Base-by-base conservation (phyloP, 1,284 basidiomycete species). In the Papiliotrema flavescens region DNA sequence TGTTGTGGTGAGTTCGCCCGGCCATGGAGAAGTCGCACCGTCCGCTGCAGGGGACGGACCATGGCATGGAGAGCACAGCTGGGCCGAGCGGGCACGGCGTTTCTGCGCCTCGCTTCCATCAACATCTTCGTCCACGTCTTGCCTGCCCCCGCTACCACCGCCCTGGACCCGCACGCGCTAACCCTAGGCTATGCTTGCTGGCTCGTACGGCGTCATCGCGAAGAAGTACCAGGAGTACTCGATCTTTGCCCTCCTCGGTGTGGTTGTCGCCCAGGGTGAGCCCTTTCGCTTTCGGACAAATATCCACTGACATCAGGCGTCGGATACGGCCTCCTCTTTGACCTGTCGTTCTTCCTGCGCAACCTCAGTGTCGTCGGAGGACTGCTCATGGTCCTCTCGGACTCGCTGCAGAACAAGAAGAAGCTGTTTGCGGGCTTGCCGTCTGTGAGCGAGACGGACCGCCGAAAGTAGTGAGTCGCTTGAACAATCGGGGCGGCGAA, bases 281-380 rank as follows among this genome's bases (percentile, higher is more conserved):
- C 51, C 32, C 28, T 5, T 11, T 5, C 6, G 28, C 28, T 32
- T 11, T 32, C 28, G 28, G 5, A 17, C 20, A 23, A 13, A 15
- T n/a, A 37, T 2, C 26, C 32, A 17, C 48, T 59, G 43, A 57
- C 28, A 1, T 19, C 52, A 70, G 71, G 90, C 26, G 87, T 95
- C 63, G 91, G 91, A 62, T 95, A 95, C 73, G 91, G 91, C 26
- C 86, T 95, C 69, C 92, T 95, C 66, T 95, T 94, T 74, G 96
- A 98, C 82, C 81, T 98, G 71, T 98, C 91, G 79, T 99, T 99
- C 83, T 99, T 99, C 90, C 87, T 98, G 44, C 89, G 91, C 73
- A 95, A 94, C 78, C 80, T 95, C 45, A 89, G 86, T 59, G 91
- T 95, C 67, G 87, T 95, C 56, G 91, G 91, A 56, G 91, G 91